Conservation (phyloP, 306 rosid species). For the Fragaria nilgerrensis region DNA sequence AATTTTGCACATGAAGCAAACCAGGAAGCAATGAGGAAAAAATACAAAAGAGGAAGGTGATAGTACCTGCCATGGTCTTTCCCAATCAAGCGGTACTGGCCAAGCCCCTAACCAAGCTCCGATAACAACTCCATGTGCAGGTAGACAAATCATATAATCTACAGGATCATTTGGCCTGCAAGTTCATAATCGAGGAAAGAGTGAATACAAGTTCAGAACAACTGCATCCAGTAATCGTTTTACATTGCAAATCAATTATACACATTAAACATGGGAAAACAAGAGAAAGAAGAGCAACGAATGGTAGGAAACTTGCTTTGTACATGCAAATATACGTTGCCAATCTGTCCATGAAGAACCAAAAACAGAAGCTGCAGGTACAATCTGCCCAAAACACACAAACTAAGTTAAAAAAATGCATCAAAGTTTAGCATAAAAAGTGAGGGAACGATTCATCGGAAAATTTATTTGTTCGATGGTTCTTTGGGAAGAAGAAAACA, state of each 20-base stretch:
- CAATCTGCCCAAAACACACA: conserved; percentile 44
- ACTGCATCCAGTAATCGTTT: background rate
- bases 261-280: conserved; percentile 10
- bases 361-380: conserved; percentile 77
- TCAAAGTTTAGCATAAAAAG: background rate
- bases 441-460: background rate
- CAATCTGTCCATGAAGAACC: conserved; percentile 82
- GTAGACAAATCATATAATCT: conserved; percentile 68
- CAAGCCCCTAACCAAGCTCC: conserved; percentile 99
- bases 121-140: conserved; percentile 84
- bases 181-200: background rate
- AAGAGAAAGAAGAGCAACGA: conserved; percentile 5
- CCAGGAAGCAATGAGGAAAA: background rate
- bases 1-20: background rate
- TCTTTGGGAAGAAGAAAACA: background rate
- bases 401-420: background rate
- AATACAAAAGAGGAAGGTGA: background rate
- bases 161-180: conserved; percentile 62
- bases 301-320: conserved; percentile 48
- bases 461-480: background rate
- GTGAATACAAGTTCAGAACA: background rate
- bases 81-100: conserved; percentile 99
- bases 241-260: background rate
- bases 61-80: conserved; percentile 89
- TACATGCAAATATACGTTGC: conserved; percentile 69